These are phyloP conservation scores for Skeletonema menzelii DNA, from an alignment of 108 stramenopile species.

Conservation along the genomic window DNA sequence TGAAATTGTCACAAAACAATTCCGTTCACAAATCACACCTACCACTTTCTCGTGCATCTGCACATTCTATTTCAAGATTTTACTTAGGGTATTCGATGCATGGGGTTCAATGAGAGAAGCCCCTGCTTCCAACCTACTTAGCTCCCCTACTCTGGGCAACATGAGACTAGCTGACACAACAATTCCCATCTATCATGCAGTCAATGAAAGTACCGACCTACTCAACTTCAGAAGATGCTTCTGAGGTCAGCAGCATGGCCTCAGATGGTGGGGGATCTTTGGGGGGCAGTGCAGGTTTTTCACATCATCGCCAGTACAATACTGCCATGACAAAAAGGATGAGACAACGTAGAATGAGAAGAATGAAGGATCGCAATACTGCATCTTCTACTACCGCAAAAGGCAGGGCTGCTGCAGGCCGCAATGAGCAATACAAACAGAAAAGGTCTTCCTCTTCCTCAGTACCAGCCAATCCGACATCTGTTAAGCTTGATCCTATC, in stretches of 20 bases:
- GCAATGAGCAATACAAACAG: background rate
- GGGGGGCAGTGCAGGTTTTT: background rate
- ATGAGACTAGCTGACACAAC: too few species aligned
- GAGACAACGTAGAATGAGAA: constrained; percentile 31
- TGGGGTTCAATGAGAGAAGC: too few species aligned
- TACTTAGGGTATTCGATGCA: too few species aligned
- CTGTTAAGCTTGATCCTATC: background rate
- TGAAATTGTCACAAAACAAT: too few species aligned
- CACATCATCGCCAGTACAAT: constrained; percentile 10
- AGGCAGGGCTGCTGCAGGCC: too few species aligned
- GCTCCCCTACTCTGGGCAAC: too few species aligned
- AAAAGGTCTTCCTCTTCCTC: background rate
- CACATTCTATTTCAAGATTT: too few species aligned
- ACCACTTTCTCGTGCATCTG: too few species aligned
- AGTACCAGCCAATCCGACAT: background rate
- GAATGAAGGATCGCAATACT: constrained; percentile 18
- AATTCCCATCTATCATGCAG: background rate
- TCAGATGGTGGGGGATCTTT: background rate
- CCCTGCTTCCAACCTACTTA: too few species aligned
- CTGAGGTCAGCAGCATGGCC: background rate
- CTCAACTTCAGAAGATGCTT: background rate
- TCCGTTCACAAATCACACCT: too few species aligned
- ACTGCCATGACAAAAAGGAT: constrained; percentile 29
- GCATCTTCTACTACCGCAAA: too few species aligned
- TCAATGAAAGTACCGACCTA: background rate